Conservation (phyloP, 495 filamentous ascomycete species). For the Penicillium paxilli region DNA sequence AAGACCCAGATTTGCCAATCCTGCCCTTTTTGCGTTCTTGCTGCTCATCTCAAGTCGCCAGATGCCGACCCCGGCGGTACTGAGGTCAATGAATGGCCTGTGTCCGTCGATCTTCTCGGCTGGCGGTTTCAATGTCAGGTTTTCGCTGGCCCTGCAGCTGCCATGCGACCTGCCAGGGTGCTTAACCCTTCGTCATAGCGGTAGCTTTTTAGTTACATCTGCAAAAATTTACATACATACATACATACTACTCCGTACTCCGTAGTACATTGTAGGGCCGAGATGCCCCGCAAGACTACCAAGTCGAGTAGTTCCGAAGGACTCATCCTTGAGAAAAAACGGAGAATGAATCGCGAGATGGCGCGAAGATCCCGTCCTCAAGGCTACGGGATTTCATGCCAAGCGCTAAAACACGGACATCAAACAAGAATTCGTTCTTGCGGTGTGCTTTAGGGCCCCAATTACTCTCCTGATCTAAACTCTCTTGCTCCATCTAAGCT, state of each 20-base stretch:
- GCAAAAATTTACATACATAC: not conserved
- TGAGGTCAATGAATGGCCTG: constrained; percentile 6
- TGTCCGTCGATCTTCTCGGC: constrained; percentile 11
- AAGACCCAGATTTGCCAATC: constrained; percentile 18
- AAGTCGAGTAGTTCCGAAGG: not conserved
- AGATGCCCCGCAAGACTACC: not conserved
- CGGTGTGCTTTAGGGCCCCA: constrained; percentile 18
- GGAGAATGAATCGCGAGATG: not conserved
- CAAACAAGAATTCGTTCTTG: constrained; percentile 5
- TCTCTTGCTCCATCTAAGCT: constrained; percentile 23
- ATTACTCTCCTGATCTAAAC: constrained; percentile 6
- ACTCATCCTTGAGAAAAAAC: not conserved
- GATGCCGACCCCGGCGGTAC: not conserved
- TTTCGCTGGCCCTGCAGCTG: constrained; percentile 18
- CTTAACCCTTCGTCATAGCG: not conserved
- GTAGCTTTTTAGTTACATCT: not conserved
- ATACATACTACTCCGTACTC: not conserved
- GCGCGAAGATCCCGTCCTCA: constrained; percentile 1
- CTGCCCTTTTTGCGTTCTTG: constrained; percentile 13
- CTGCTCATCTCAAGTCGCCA: not conserved
- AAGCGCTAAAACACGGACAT: not conserved
- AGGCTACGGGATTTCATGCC: not conserved
- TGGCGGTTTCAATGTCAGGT: constrained; percentile 1
- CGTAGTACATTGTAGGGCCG: not conserved
- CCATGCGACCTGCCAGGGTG: constrained; percentile 9